Evolutionary conservation across 176 grass and related monocot species (phyloP).

Genomic region (Poa annua): DNA sequence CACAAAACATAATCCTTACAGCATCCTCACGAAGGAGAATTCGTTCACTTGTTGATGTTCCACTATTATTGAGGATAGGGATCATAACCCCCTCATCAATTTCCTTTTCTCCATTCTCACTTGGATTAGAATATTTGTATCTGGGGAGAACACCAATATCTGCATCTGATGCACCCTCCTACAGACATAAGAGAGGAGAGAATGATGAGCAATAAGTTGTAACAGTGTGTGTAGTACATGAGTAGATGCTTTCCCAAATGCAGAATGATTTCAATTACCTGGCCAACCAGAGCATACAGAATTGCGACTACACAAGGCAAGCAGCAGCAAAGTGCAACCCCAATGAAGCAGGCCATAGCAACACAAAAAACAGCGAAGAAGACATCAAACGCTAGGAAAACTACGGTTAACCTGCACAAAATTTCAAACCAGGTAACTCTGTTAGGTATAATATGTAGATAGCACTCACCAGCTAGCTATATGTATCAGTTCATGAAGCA

Average conservation of each 20-base stretch:
- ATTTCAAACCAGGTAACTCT: constrained; percentile 10
- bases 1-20: constrained; percentile 54
- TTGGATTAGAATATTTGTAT: constrained; percentile 77
- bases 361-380: constrained; percentile 86
- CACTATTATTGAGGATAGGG: constrained; percentile 77
- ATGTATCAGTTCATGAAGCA: neutral
- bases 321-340: constrained; percentile 95
- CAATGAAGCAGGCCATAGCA: constrained; percentile 85
- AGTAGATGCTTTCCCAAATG: neutral
- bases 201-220: constrained; percentile 30
- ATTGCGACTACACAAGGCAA: constrained; percentile 94
- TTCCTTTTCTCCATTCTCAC: constrained; percentile 57
- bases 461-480: constrained; percentile 1
- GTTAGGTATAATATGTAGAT: neutral
- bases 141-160: constrained; percentile 85
- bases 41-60: constrained; percentile 65
- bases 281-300: constrained; percentile 85
- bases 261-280: constrained; percentile 54
- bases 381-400: constrained; percentile 91
- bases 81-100: constrained; percentile 83
- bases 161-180: constrained; percentile 96
- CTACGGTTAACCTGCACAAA: constrained; percentile 65
- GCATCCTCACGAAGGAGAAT: constrained; percentile 87
- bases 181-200: constrained; percentile 16
- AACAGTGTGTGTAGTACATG: constrained; percentile 7